A percentile compares a stretch with the other conserved stretches of the same genome.
phyloP scores from a whole-genome alignment of 208 protist species.

The Leishmania major region DNA sequence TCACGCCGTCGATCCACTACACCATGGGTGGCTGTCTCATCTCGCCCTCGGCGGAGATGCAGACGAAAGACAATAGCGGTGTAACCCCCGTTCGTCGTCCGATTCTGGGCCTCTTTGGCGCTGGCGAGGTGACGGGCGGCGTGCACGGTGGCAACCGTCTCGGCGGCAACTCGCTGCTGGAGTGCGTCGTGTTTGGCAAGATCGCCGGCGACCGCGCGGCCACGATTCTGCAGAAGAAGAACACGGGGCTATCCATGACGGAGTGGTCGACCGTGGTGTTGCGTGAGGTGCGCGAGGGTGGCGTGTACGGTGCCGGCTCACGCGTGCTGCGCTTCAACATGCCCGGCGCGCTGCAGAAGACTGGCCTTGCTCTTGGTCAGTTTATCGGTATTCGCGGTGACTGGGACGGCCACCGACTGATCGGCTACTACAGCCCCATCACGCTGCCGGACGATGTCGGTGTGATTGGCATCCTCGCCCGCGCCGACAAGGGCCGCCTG shows the following conservation, averaged over 20 bases:
- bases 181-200: constrained; percentile 73
- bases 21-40: constrained; percentile 96
- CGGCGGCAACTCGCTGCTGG: constrained; percentile 96
- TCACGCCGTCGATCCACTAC: constrained; percentile 97
- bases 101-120: constrained; percentile 94
- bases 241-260: constrained; percentile 39
- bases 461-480: constrained; percentile 65
- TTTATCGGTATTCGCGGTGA: constrained; percentile 68
- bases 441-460: constrained; percentile 73
- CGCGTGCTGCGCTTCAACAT: constrained; percentile 74
- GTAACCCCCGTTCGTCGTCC: constrained; percentile 44
- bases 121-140: constrained; percentile 96
- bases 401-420: constrained; percentile 52
- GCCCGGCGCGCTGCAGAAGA: constrained; percentile 66
- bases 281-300: constrained; percentile 49
- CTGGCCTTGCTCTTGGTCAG: constrained; percentile 75
- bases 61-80: constrained; percentile 44
- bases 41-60: constrained; percentile 78
- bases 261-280: constrained; percentile 53
- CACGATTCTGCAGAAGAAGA: constrained; percentile 64
- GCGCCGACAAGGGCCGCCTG: constrained; percentile 54
- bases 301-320: constrained; percentile 49
- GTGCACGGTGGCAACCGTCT: constrained; percentile 97
- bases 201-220: constrained; percentile 81
- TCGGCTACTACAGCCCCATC: constrained; percentile 80